Conservation (phyloP, 73 alveolate genomes). For the Durusdinium trenchii region DNA sequence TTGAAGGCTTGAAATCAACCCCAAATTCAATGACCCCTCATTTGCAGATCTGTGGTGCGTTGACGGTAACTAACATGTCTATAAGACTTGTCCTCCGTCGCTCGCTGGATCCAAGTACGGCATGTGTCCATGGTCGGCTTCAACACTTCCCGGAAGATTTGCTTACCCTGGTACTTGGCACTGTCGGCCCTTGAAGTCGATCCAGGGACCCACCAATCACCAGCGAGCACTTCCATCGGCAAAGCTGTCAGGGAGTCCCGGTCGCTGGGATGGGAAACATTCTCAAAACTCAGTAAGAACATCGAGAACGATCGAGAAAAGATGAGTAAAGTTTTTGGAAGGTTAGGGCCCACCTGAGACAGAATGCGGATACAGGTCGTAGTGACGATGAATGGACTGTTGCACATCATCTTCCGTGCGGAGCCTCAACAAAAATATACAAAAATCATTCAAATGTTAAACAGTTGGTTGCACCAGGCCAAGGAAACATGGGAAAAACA, state of each 20-base stretch:
- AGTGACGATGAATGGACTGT: not conserved
- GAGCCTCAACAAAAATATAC: not conserved
- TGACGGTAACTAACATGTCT: not conserved
- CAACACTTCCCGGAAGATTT: not conserved
- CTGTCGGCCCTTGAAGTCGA: not conserved
- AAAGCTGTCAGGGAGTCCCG: constrained; percentile 8
- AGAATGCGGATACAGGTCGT: not conserved
- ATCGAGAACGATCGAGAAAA: too few species aligned
- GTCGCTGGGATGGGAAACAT: too few species aligned
- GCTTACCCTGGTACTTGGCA: not conserved
- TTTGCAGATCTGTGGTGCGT: not conserved
- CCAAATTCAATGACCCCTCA: not conserved
- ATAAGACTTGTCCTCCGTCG: not conserved
- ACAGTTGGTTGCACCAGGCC: not conserved
- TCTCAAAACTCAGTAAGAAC: too few species aligned
- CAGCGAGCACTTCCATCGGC: not conserved
- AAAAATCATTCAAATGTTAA: not conserved
- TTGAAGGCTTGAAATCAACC: not conserved
- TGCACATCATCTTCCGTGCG: not conserved
- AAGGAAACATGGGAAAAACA: not conserved
- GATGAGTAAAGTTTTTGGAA: too few species aligned
- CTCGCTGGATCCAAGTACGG: not conserved
- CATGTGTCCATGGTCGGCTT: not conserved
- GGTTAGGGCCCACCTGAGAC: not conserved
- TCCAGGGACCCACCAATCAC: constrained; percentile 30